Evolutionary conservation across 768 basidiomycete genomes (phyloP).

Genomic region (Panaeolus papilionaceus): DNA sequence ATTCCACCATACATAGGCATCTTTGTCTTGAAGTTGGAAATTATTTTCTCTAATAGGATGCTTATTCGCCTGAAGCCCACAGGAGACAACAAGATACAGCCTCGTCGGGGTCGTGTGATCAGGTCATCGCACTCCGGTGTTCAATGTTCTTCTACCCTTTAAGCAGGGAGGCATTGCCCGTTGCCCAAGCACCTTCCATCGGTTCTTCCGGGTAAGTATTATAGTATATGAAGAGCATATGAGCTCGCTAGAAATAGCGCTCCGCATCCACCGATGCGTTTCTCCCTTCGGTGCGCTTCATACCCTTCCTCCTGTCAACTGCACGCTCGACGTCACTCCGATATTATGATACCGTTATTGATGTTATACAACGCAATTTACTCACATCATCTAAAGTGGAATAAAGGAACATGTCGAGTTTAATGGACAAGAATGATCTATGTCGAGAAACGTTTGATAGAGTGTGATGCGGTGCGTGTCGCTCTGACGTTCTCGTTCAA

Average conservation of each 20-base stretch:
- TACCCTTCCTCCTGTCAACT: constrained; percentile 7
- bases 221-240: not conserved
- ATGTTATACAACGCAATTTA: too few relatives aligned
- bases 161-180: not conserved
- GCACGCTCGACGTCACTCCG: not conserved
- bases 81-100: not conserved
- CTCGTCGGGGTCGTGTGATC: constrained; percentile 8
- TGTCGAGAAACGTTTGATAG: not conserved
- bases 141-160: not conserved
- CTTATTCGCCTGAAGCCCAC: constrained; percentile 3
- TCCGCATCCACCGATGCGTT: not conserved
- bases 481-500: too few relatives aligned
- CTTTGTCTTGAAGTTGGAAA: not conserved
- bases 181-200: not conserved
- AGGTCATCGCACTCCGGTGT: not conserved
- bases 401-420: not conserved
- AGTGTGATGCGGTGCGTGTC: not conserved
- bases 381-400: not conserved
- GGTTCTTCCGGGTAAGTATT: not conserved
- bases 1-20: not conserved
- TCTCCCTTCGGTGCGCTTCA: constrained; percentile 2
- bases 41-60: not conserved
- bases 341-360: not conserved
- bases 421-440: not conserved
- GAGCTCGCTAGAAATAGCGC: not conserved